Evolutionary conservation across 2,329 filamentous ascomycete species (phyloP), one percentile per base, ranked within the genome.

Genomic region (Paramyrothecium sp.): DNA sequence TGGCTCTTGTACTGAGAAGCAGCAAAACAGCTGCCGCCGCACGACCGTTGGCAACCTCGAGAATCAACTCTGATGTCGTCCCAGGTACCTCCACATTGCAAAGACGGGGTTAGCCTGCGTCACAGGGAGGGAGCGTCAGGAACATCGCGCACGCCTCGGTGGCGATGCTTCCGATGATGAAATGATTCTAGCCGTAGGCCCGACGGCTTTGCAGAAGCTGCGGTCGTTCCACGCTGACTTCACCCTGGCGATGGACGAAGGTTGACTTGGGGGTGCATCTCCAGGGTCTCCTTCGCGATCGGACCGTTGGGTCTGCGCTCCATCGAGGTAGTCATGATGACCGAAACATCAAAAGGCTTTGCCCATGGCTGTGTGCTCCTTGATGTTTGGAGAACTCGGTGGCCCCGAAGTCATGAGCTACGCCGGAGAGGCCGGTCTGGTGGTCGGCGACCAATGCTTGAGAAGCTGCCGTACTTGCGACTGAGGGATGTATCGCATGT

Each of bases 181-280:
- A 76, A 69, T 92, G 90, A 30, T 80, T 86, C 70, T 85, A 87
- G 57, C 83, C 83, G 87, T 83, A 2, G 87, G 87, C 61, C 80
- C 74, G 59, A 92, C 79, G 2, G 89, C 89, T 2, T 77, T 77
- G 41, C 81, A 81, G 76, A 92, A 91, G 0, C 89, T 83, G 2
- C 79, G 63, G 63, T 90, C 91, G 68, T 92, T 90, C 89, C 88
- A 91, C 89, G 67, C 91, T 83, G 65, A 92, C 88, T 67, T 92
- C 87, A 44, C 89, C 89, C 59, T 88, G 80, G 41, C 89, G 85
- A 63, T 81, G 78, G 67, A 92, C 83, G 12, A 91, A 74, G 0
- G 89, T 83, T 0, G 87, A 84, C 49, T 83, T 73, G n/a, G 23
- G 89, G 89, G 67, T 90, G 86, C 82, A 87, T 81, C 12, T 86